phyloP scores from a whole-genome alignment of 129 eudicot genomes.

The Scalesia atractyloides region DNA sequence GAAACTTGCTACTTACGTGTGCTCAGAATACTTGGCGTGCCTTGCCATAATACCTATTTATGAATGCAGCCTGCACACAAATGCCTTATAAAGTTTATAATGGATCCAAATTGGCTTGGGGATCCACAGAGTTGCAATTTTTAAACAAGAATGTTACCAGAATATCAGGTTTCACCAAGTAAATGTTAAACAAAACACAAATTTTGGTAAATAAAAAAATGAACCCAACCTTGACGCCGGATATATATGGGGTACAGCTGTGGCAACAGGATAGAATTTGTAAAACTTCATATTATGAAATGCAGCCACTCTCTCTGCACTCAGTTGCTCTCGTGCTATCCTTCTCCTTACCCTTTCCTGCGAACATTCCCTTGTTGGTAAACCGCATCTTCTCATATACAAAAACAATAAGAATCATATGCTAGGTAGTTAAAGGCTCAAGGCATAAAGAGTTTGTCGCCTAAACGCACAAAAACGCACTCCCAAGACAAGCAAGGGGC shows the following conservation, averaged over 20 bases:
- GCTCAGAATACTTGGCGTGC: not conserved
- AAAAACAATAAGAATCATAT: not conserved
- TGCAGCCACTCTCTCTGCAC: conserved; percentile 56
- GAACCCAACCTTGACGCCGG: conserved; percentile 63
- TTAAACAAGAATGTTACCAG: no score
- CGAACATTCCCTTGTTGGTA: not conserved
- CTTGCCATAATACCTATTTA: not conserved
- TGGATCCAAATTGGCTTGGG: no score
- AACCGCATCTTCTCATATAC: conserved; percentile 4
- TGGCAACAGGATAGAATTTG: conserved; percentile 72
- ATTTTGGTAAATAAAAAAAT: not conserved
- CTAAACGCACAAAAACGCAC: no score
- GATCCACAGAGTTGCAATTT: no score
- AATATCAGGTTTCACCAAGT: no score
- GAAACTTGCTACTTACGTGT: no score
- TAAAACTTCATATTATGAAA: conserved; percentile 67
- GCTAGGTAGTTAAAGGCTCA: no score
- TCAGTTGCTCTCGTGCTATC: conserved; percentile 58
- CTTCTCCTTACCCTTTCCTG: conserved; percentile 79
- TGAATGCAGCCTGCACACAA: no score
- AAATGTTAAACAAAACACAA: no score
- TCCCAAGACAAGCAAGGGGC: no score
- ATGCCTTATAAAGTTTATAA: no score
- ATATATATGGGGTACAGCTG: conserved; percentile 73
- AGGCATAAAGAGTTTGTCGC: no score